Base-by-base conservation (phyloP, 108 stramenopile species). In the Mayamaea pseudoterrestris region DNA sequence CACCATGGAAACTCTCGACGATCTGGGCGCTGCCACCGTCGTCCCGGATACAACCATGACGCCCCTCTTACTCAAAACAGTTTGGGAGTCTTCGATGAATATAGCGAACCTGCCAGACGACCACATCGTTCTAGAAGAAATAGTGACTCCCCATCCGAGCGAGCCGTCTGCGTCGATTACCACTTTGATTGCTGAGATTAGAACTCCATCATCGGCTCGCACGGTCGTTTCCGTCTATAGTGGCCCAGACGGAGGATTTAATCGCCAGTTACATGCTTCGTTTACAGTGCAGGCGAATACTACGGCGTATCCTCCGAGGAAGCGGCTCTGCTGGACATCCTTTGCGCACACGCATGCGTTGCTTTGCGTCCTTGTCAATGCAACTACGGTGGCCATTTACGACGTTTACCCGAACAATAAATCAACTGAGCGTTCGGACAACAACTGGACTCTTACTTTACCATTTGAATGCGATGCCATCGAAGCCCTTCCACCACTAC, bases 301-400 rank as follows among this genome's bases (percentile, higher is more conserved):
- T 3, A 6, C 8, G 16, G 37, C 3, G 18, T n/a, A n/a, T n/a
- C n/a, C n/a, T n/a, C n/a, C n/a, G n/a, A n/a, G n/a, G n/a, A n/a
- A n/a, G n/a, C n/a, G n/a, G n/a, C 20, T 84, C 16, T 79, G 78
- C 47, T 84, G 83, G 83, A 69, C 83, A 2, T 59, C 78, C 22
- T 84, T 84, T 60, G 42, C 37, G 1, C 62, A 47, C 5, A 32
- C 64, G 18, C 73, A 73, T 26, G 65, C 73, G 29, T 46, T 79
- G 54, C 54, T 87, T 0, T 87, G 80, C 43, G 73, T 82, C 11
- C 44, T 87, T 1, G 66, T 68, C 13, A 54, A 60, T 68, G 69
- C 79, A 0, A 65, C 64, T 0, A 45, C 69, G 6, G 48, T 87
- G 12, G 51, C 62, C 20, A 63, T 87, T 25, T 82, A 64, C 47